Percentiles rank a stretch among this genome's conserved stretches.
Evolutionary conservation across 306 rosid genomes (phyloP).

Genomic region (Quercus cerris): DNA sequence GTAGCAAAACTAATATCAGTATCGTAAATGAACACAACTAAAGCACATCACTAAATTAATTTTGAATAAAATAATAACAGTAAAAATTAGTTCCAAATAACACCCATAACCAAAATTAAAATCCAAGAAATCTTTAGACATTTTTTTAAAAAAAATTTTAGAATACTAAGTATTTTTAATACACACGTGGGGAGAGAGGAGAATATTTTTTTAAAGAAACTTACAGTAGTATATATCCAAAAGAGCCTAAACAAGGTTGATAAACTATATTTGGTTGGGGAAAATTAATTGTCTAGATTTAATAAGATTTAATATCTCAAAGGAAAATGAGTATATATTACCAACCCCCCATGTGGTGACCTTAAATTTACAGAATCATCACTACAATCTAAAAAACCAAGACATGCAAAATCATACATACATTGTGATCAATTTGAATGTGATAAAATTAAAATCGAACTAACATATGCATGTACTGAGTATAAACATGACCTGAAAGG

Average conservation of each 20-base stretch:
- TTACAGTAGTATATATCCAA: no score
- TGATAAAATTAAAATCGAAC: no score
- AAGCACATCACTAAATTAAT: neutral
- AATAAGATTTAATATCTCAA: conserved; percentile 4
- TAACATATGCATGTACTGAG: neutral
- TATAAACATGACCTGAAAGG: conserved; percentile 64
- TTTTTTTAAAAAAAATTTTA: no score
- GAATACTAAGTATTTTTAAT: no score
- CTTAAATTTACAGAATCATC: no score
- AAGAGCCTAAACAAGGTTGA: neutral
- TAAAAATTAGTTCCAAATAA: neutral
- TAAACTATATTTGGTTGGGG: neutral
- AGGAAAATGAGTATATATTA: neutral
- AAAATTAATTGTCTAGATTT: neutral
- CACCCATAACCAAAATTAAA: conserved; percentile 1
- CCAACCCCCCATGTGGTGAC: conserved; percentile 3
- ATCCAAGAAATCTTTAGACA: neutral
- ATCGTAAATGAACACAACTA: no score
- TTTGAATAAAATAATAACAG: neutral
- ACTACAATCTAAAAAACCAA: neutral
- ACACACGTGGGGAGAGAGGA: no score
- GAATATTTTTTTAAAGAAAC: no score
- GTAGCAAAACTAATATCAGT: neutral
- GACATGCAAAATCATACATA: neutral
- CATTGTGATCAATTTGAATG: neutral